Conservation (phyloP, 306 rosid species). For the Rosa lucieae region DNA sequence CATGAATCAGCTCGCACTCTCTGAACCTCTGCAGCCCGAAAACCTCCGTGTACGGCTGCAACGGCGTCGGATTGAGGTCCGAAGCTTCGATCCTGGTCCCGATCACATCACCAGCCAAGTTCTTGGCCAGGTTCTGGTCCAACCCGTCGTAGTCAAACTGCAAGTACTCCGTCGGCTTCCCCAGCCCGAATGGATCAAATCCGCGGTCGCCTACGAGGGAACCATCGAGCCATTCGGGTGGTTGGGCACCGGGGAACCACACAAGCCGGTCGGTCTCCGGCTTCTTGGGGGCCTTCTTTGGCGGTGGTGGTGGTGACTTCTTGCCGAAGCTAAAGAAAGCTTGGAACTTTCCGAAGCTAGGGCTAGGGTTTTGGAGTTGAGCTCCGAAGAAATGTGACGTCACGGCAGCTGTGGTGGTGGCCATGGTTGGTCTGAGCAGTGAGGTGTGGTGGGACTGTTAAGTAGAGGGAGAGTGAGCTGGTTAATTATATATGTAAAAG, state of each 20-base stretch:
- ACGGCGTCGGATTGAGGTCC: constrained; percentile 62
- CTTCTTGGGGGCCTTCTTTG: constrained; percentile 10
- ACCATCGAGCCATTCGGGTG: constrained; percentile 82
- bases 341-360: constrained; percentile 38
- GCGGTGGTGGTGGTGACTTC: constrained; percentile 35
- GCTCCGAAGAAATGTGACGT: constrained; percentile 61
- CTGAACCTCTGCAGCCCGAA: constrained; percentile 81
- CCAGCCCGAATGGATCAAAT: constrained; percentile 65
- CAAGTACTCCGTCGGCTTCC: constrained; percentile 68
- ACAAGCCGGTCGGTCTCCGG: constrained; percentile 38
- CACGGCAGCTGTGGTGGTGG: constrained; percentile 42
- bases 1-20: constrained; percentile 78
- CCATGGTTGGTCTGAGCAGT: constrained; percentile 29
- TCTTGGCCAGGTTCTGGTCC: constrained; percentile 87
- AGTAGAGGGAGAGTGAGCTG: constrained; percentile 6
- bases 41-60: constrained; percentile 80
- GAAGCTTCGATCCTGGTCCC: constrained; percentile 51
- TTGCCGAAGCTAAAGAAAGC: constrained; percentile 33
- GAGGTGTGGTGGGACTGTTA: constrained; percentile 14
- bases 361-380: constrained; percentile 18
- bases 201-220: constrained; percentile 64
- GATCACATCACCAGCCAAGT: constrained; percentile 53
- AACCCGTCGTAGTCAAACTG: constrained; percentile 68
- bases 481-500: constrained; percentile 3
- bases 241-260: constrained; percentile 59